Percentiles rank a stretch among this genome's conserved stretches.
phyloP scores from a whole-genome alignment of 2,329 filamentous ascomycete genomes.

The Claviceps digitariae region DNA sequence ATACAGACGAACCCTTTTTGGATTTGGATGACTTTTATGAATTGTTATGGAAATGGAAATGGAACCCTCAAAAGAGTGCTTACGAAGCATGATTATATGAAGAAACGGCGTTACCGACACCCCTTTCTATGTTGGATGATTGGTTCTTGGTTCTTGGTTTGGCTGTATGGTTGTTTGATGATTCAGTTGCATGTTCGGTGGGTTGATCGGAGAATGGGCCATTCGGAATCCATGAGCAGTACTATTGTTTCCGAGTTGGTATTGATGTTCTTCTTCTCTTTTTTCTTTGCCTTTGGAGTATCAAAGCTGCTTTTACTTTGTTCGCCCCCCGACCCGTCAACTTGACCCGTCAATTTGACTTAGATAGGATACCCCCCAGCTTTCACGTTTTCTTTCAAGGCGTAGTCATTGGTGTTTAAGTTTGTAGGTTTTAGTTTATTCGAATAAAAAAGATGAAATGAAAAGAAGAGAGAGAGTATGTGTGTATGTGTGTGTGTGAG shows the following conservation, averaged over 20 bases:
- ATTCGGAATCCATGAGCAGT: not conserved
- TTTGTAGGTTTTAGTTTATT: not conserved
- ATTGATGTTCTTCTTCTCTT: not conserved
- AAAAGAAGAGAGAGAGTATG: too few species aligned
- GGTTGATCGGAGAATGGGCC: not conserved
- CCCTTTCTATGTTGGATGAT: not conserved
- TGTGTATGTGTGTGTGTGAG: too few species aligned
- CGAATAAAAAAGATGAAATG: not conserved
- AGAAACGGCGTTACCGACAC: slow-evolving; percentile 3
- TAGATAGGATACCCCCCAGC: slow-evolving; percentile 29
- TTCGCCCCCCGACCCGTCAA: not conserved
- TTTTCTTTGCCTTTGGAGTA: slow-evolving; percentile 4
- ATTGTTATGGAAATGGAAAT: not conserved
- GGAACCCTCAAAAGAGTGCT: not conserved
- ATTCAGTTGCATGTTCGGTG: too few species aligned
- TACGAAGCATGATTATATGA: slow-evolving; percentile 17
- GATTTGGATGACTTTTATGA: slow-evolving; percentile 1
- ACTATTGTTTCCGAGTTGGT: not conserved
- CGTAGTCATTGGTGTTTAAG: slow-evolving; percentile 2
- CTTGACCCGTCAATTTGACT: slow-evolving; percentile 9
- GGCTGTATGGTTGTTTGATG: not conserved
- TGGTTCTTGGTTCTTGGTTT: not conserved
- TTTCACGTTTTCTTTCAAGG: slow-evolving; percentile 5
- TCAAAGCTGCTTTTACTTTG: slow-evolving; percentile 10
- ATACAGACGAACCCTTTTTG: not conserved